Conservation (phyloP, 495 filamentous ascomycete species). For the Hypomontagnella monticulosa region DNA sequence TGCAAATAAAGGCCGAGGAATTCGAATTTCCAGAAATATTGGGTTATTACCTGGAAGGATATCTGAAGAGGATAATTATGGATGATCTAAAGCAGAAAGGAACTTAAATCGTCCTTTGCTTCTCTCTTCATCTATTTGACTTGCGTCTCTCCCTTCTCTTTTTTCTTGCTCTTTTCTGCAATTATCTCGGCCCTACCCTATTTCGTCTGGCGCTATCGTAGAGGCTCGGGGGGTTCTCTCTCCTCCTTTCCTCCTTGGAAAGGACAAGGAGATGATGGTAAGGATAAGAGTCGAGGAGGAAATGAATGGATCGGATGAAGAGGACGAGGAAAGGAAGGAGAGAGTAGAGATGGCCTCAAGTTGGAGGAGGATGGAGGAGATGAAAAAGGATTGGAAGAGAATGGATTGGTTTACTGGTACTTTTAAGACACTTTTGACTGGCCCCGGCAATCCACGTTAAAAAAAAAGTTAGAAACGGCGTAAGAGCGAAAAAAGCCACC, state of each 20-base stretch:
- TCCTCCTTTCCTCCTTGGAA: conserved; percentile 55
- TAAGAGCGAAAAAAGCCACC: conserved; percentile 6
- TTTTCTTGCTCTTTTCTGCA: conserved; percentile 41
- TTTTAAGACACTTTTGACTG: conserved; percentile 60
- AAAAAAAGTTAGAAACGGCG: conserved; percentile 15
- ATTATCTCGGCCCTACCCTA: conserved; percentile 37
- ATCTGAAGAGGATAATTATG: conserved; percentile 41
- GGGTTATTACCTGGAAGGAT: conserved; percentile 42
- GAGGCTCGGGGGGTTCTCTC: conserved; percentile 47
- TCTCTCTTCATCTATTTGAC: conserved; percentile 42
- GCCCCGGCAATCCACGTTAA: conserved; percentile 35
- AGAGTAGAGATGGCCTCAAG: conserved; percentile 65
- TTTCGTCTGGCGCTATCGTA: conserved; percentile 39
- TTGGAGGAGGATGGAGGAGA: conserved; percentile 65
- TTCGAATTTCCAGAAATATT: conserved; percentile 42
- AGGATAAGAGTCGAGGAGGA: conserved; percentile 43
- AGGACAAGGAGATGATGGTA: conserved; percentile 53
- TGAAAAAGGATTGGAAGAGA: conserved; percentile 63
- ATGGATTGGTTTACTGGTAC: conserved; percentile 57
- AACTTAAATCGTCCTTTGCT: conserved; percentile 29
- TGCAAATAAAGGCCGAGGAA: conserved; percentile 38
- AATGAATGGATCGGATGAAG: conserved; percentile 67
- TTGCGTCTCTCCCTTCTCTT: conserved; percentile 41
- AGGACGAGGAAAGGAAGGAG: conserved; percentile 62
- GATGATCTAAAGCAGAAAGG: conserved; percentile 37